Base-by-base conservation (phyloP, 2,329 filamentous ascomycete species). In the Phaeosphaeriaceae sp. region DNA sequence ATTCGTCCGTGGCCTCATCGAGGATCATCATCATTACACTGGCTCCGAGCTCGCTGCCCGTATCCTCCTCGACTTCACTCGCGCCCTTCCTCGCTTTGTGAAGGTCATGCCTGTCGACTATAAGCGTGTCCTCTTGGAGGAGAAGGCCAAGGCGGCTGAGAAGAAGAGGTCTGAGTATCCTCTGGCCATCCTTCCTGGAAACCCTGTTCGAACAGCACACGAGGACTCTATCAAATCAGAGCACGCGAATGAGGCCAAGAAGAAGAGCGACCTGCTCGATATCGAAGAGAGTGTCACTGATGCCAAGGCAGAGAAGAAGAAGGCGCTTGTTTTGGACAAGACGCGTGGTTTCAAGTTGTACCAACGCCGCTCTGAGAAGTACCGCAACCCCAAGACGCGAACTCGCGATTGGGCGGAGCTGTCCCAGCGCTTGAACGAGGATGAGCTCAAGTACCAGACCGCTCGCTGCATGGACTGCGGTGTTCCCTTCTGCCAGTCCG, bases 381-480 rank as follows among this genome's bases (percentile, higher is more conserved):
- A 97, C 74, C 88, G 93, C 60, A 87, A 85, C 67, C 84, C 89
- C 4, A 88, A 90, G 74, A 92, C 89, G 34, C 84, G 93, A 63
- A 92, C 87, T 55, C 91, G 92, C 71, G 93, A 97, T 71, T 97
- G 92, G 92, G 89, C 88, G 33, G 93, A 97, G 77, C 83, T 97
- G 38, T 94, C 88, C 50, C 85, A 85, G 66, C 89, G 93, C 50
- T 83, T 97, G 40, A 91, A 90, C 59, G 92, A 96, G 75, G 93
- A 97, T 63, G 92, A 96, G 77, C 85, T 97, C 58, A 97, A 97
- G 79, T 97, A 96, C 71, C 93, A 97, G 76, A 88, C 92, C 38
- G 93, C 93, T 53, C 90, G 93, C 59, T 97, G 93, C 81, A 97
- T 97, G 93, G 93, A 97, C 78, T 97, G 93, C 54, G 93, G 93